A percentile compares a stretch with the other conserved stretches of the same genome.
phyloP scores from a whole-genome alignment of 1,284 basidiomycete genomes.

The Vanrija humicola region DNA sequence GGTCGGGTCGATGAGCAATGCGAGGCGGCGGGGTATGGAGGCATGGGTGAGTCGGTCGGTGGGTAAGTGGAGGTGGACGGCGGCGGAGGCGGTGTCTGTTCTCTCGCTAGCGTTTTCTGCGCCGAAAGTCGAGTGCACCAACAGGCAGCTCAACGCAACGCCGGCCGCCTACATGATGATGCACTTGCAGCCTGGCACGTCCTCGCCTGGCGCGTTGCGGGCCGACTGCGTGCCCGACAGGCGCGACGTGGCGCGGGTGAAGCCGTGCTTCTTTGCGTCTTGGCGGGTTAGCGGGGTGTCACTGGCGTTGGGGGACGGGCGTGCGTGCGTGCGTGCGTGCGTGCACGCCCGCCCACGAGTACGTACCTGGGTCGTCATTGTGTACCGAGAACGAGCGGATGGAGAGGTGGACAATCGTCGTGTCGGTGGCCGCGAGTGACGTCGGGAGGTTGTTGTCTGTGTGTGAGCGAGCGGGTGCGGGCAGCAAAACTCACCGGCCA shows the following conservation, averaged over 20 bases:
- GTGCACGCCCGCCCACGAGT: too few relatives aligned
- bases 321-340: neutral
- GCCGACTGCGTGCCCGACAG: slow-evolving; percentile 11
- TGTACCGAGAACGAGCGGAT: slow-evolving; percentile 57
- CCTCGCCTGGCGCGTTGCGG: slow-evolving; percentile 11
- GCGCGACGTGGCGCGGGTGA: slow-evolving; percentile 9
- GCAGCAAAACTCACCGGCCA: slow-evolving; percentile 57
- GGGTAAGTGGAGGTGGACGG: too few relatives aligned
- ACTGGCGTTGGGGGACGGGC: neutral
- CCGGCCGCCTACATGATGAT: slow-evolving; percentile 32
- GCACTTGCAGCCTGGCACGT: slow-evolving; percentile 41
- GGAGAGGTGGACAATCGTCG: slow-evolving; percentile 75
- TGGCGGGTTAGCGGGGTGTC: neutral
- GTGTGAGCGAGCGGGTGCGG: neutral
- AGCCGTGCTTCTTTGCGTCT: slow-evolving; percentile 11
- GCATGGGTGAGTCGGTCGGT: too few relatives aligned
- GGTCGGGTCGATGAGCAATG: too few relatives aligned
- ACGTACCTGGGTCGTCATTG: slow-evolving; percentile 34
- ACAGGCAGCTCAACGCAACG: too few relatives aligned
- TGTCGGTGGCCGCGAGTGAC: slow-evolving; percentile 42
- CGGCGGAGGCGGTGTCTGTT: too few relatives aligned
- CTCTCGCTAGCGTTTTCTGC: too few relatives aligned
- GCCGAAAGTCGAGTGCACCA: too few relatives aligned
- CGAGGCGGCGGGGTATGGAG: too few relatives aligned
- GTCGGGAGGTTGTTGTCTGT: slow-evolving; percentile 41